A percentile compares a stretch with the other conserved stretches of the same genome.
Conservation (phyloP, 768 basidiomycete species). For the Auriscalpium microsporum region DNA sequence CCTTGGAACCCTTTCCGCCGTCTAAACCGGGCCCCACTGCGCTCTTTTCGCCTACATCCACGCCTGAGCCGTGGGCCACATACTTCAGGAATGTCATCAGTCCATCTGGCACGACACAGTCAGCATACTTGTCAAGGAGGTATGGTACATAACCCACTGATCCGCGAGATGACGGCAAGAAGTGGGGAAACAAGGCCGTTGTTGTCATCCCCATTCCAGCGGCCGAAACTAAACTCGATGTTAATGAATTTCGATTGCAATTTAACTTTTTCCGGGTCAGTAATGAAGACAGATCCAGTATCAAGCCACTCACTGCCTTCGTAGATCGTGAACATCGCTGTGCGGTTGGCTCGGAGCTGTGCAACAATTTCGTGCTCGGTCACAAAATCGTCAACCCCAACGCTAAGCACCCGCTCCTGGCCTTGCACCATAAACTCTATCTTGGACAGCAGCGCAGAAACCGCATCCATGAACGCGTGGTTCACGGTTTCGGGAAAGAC, state of each 20-base stretch:
- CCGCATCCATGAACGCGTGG: conserved; percentile 27
- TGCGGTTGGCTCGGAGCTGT: conserved; percentile 16
- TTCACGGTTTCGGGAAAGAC: conserved; percentile 48
- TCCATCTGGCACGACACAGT: conserved; percentile 18
- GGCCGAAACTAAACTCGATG: conserved; percentile 36
- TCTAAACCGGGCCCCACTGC: conserved; percentile 3
- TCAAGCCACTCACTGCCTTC: conserved; percentile 21
- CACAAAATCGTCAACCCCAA: conserved; percentile 15
- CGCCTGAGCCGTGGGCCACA: conserved; percentile 14
- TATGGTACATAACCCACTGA: conserved; percentile 20
- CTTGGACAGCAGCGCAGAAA: conserved; percentile 24
- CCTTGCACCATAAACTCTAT: conserved; percentile 23
- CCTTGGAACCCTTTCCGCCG: conserved; percentile 17
- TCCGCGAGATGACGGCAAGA: conserved; percentile 26
- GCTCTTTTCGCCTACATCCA: conserved; percentile 1
- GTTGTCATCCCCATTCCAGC: conserved; percentile 38
- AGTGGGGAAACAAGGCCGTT: conserved; percentile 29
- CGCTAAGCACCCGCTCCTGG: conserved; percentile 25
- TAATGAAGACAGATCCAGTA: neutral
- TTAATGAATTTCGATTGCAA: conserved; percentile 28
- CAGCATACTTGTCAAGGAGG: neutral
- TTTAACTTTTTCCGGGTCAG: conserved; percentile 20
- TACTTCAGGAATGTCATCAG: conserved; percentile 26
- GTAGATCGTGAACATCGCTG: conserved; percentile 18
- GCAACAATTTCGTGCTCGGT: conserved; percentile 15